Base-by-base conservation (phyloP, 2,329 filamentous ascomycete species). In the Ascochyta lentis region DNA sequence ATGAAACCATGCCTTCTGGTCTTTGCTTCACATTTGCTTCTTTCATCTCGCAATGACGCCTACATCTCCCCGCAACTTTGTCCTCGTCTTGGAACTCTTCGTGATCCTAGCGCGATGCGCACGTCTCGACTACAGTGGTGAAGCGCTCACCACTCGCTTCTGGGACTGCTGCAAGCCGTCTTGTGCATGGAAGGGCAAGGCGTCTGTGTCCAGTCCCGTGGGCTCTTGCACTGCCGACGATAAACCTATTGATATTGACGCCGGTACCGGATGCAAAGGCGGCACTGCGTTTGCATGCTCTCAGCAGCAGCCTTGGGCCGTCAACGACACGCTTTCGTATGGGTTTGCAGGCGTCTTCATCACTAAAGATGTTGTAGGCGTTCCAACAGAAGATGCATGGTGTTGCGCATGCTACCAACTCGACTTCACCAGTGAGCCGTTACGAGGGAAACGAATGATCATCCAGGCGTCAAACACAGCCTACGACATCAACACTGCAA, bases 81-180 rank as follows among this genome's bases (percentile, higher is more conserved):
- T 49, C 15, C 44, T 57, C 35, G 27, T 47, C 40, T 34, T 52
- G 38, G 44, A 38, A 35, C 49, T 57, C 39, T 50, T 71, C 50
- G 57, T 62, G 26, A 59, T 74, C 13, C 65, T 74, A 47, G 55
- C 62, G 8, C 45, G 65, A 39, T 46, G 64, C 43, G 56, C 61
- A 37, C 63, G 61, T 43, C 63, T 70, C 47, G 65, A 70, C 49
- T 63, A 69, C 49, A 67, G 64, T 37, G 71, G 73, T 31, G 65
- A 69, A 38, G 71, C 71, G 15, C 37, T 73, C 37, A 76, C 73
- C 12, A 74, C 71, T 38, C 71, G 73, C 10, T 76, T 69, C 59
- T 76, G 72, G 72, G 87, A 90, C 71, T 90, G 88, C 78, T 90
- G 87, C 78, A 90, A 91, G 79, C 83, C 86, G 23, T 87, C 85